phyloP scores from a whole-genome alignment of 2,329 filamentous ascomycete species.

The Uncinocarpus reesii region DNA sequence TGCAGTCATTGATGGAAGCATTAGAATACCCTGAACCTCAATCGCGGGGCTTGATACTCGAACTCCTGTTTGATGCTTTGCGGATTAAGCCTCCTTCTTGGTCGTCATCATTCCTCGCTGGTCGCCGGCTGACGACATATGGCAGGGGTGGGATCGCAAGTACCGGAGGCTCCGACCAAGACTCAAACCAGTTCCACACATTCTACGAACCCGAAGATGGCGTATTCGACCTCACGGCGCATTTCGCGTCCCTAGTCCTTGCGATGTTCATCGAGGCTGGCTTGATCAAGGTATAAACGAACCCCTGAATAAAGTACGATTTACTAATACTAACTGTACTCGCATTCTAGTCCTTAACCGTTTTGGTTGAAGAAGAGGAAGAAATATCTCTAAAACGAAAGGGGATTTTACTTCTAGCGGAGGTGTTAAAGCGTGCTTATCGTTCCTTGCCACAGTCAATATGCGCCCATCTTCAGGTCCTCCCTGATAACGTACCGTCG shows the following conservation, averaged over 20 bases:
- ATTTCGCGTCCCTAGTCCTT: slow-evolving; percentile 82
- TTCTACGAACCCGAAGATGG: slow-evolving; percentile 59
- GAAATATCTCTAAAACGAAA: slow-evolving; percentile 62
- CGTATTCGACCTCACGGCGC: slow-evolving; percentile 65
- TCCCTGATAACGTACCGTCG: slow-evolving; percentile 72
- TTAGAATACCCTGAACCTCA: slow-evolving; percentile 49
- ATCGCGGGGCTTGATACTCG: slow-evolving; percentile 67
- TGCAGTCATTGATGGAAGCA: slow-evolving; percentile 66
- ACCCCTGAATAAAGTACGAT: no score
- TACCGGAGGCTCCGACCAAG: slow-evolving; percentile 38
- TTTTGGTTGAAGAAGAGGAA: slow-evolving; percentile 41
- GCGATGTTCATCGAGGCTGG: slow-evolving; percentile 76
- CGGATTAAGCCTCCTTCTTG: slow-evolving; percentile 89
- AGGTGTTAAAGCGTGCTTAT: slow-evolving; percentile 80
- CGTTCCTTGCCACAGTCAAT: slow-evolving; percentile 70
- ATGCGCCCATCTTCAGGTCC: slow-evolving; percentile 74
- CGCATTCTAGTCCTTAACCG: slow-evolving; percentile 35
- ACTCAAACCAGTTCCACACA: slow-evolving; percentile 41
- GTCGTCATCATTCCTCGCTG: slow-evolving; percentile 91
- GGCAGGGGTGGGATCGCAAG: slow-evolving; percentile 84
- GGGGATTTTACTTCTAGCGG: slow-evolving; percentile 79
- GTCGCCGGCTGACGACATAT: slow-evolving; percentile 85
- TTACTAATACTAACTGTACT: slow-evolving; percentile 17
- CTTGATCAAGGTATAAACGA: slow-evolving; percentile 51
- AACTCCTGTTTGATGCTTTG: slow-evolving; percentile 71